phyloP scores from a whole-genome alignment of 805 yeast genomes.

The Schwanniomyces sp. region DNA sequence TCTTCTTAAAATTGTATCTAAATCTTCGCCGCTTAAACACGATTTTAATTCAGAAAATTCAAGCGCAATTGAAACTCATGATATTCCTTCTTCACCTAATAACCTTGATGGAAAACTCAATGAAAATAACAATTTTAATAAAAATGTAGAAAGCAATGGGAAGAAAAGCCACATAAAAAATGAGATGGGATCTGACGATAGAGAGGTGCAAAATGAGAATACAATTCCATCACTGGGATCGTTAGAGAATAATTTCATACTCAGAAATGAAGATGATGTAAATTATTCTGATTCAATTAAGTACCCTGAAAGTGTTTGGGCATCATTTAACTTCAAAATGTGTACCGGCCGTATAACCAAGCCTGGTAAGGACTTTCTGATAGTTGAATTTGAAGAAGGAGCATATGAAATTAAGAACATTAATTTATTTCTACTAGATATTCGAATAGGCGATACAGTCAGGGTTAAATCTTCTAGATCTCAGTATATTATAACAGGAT shows the following conservation, averaged over 20 bases:
- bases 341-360: slow-evolving; percentile 49
- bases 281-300: slow-evolving; percentile 7
- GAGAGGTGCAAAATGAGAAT: neutral
- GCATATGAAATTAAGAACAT: slow-evolving; percentile 29
- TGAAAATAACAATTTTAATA: too few relatives aligned
- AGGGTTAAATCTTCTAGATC: slow-evolving; percentile 28
- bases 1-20: slow-evolving; percentile 4
- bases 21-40: neutral
- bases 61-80: neutral
- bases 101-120: neutral
- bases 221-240: neutral
- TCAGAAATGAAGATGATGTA: neutral
- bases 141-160: too few relatives aligned
- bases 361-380: slow-evolving; percentile 24
- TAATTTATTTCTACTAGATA: slow-evolving; percentile 48
- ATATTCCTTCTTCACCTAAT: neutral
- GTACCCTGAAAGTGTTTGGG: slow-evolving; percentile 49
- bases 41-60: neutral
- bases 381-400: slow-evolving; percentile 43
- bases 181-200: neutral
- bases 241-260: neutral
- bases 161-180: too few relatives aligned
- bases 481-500: slow-evolving; percentile 46
- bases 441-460: slow-evolving; percentile 58
- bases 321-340: slow-evolving; percentile 45